Conservation (phyloP, 805 yeast species). For the Teunomyces tritomae region DNA sequence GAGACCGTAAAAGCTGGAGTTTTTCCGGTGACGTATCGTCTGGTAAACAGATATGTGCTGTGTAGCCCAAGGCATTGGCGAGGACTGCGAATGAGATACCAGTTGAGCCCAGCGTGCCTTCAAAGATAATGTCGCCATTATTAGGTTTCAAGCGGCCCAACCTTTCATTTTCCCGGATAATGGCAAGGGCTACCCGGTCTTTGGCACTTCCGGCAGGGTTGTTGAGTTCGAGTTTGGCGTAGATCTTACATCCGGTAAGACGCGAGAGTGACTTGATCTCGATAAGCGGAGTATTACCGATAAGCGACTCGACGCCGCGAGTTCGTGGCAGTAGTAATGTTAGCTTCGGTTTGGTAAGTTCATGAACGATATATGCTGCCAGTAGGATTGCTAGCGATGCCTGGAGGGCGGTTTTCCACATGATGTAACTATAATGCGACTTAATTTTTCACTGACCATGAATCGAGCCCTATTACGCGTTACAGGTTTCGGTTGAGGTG, state of each 20-base stretch:
- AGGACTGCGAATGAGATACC: slow-evolving; percentile 91
- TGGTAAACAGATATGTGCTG: slow-evolving; percentile 90
- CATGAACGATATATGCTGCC: slow-evolving; percentile 8
- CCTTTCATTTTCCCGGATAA: slow-evolving; percentile 66
- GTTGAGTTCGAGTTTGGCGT: slow-evolving; percentile 78
- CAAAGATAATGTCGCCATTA: slow-evolving; percentile 73
- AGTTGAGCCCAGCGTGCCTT: slow-evolving; percentile 96
- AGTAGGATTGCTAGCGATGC: slow-evolving; percentile 16
- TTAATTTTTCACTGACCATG: no score
- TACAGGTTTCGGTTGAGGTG: no score
- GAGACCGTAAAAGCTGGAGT: slow-evolving; percentile 60
- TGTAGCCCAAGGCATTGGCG: slow-evolving; percentile 86
- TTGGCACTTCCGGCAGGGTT: slow-evolving; percentile 97
- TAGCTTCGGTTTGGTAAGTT: slow-evolving; percentile 7
- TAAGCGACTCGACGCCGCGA: slow-evolving; percentile 70
- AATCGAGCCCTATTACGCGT: no score
- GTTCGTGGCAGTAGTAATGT: slow-evolving; percentile 27
- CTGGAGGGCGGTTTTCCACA: slow-evolving; percentile 10
- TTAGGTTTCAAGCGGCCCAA: slow-evolving; percentile 56
- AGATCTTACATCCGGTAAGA: slow-evolving; percentile 75
- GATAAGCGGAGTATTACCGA: slow-evolving; percentile 89
- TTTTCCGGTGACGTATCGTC: slow-evolving; percentile 91
- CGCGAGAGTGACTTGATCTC: slow-evolving; percentile 66
- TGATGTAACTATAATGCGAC: neutral
- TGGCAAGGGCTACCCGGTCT: slow-evolving; percentile 88